Evolutionary conservation across 805 yeast genomes (phyloP), one percentile per base, ranked within the genome.

Genomic region (Barnettozyma sp.): DNA sequence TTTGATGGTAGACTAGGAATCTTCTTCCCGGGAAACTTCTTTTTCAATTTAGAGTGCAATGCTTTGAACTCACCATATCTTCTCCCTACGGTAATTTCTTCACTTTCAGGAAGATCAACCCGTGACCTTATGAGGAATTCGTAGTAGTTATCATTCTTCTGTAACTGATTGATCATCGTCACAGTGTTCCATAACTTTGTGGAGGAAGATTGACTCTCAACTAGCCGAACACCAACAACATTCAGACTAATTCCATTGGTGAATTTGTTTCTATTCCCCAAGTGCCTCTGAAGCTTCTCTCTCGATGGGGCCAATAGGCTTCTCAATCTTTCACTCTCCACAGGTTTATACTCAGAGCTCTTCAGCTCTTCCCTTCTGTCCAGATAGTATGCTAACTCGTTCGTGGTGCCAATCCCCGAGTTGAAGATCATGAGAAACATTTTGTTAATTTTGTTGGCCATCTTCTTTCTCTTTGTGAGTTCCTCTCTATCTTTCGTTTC

Each of bases 401-500:
- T 65, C 1, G 60, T 55, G 3, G 88, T 73, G 5, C 78, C 75
- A 12, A 88, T 53, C 23, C 87, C 82, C 0, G 95, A 79, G 47
- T 83, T 84, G 60, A 76, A 82, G 43, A 85, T 65, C 50, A 86
- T 62, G 19, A 82, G 58, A 14, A 87, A 56, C 33, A 83, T 62
- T 26, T 79, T 71, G 30, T 75, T 66, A n/a, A 85, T 39, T 47
- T 81, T 82, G 39, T 62, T 59, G 16, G 76, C 76, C 31, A 78
- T 58, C 44, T 82, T 73, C 48, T 73, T 71, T 21, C 86, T 66
- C 50, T 92, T 80, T 3, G 86, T 74, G n/a, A 73, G 62, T 42
- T 82, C 85, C 12, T 77, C 80, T 22, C 96, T 65, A 46, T 85
- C 95, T 27, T 73, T 73, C 18, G 88, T 71, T 39, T 77, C 72